These are phyloP conservation scores for Simplicillium sp. DNA, from an alignment of 2,329 filamentous ascomycete genomes.

Conservation along the genomic window DNA sequence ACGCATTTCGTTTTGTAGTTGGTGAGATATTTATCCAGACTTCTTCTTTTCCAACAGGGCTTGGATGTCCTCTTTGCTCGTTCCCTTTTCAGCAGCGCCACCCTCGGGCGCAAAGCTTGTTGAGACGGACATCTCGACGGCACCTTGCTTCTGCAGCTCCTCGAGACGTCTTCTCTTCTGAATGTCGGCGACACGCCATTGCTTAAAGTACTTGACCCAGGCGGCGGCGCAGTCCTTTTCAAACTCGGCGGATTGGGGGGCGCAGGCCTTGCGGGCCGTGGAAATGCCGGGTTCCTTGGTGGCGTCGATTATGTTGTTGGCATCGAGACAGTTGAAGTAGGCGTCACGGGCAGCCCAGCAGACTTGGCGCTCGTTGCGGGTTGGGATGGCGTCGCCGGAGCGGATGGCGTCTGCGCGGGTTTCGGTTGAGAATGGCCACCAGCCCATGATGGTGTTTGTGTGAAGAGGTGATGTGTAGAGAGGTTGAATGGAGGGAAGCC, in stretches of 20 bases:
- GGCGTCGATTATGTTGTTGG: slow-evolving; percentile 67
- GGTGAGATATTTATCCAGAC: slow-evolving; percentile 10
- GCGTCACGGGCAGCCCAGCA: slow-evolving; percentile 88
- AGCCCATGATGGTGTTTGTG: slow-evolving; percentile 40
- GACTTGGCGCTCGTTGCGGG: slow-evolving; percentile 65
- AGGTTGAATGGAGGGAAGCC: too few relatives aligned
- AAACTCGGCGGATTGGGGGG: slow-evolving; percentile 44
- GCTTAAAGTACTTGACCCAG: slow-evolving; percentile 99
- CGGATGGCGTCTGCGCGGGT: slow-evolving; percentile 45
- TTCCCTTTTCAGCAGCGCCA: slow-evolving; percentile 16
- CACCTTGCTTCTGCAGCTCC: slow-evolving; percentile 64
- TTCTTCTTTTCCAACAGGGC: slow-evolving; percentile 26
- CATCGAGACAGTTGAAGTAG: slow-evolving; percentile 84
- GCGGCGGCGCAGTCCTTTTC: slow-evolving; percentile 79
- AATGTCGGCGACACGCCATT: slow-evolving; percentile 85
- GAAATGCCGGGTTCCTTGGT: slow-evolving; percentile 30
- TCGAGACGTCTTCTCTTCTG: slow-evolving; percentile 75
- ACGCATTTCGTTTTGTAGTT: too few relatives aligned
- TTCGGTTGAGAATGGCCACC: slow-evolving; percentile 34
- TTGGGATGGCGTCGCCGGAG: slow-evolving; percentile 62
- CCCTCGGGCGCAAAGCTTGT: slow-evolving; percentile 26
- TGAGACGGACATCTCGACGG: slow-evolving; percentile 44
- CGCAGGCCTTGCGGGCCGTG: slow-evolving; percentile 26
- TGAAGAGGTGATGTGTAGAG: background rate
- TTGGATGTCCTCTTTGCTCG: slow-evolving; percentile 27